Conservation (phyloP, 2,329 filamentous ascomycete genomes). For the Orbilia oligospora region DNA sequence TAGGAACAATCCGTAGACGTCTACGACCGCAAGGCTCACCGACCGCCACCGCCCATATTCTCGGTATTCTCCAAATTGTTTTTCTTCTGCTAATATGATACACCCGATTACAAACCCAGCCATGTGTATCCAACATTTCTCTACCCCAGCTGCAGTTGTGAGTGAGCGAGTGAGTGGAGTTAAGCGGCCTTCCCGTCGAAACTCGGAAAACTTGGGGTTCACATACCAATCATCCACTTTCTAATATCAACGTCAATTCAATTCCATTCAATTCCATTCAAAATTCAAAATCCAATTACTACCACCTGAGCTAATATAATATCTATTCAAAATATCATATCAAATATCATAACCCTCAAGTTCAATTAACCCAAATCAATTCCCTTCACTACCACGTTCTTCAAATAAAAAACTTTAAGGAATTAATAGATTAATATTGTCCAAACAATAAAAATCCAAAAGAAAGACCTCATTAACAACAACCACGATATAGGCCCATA, state of each 20-base stretch:
- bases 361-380: not conserved
- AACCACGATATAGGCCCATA: not conserved
- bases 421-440: not conserved
- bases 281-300: not conserved
- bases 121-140: constrained; percentile 6
- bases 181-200: not conserved
- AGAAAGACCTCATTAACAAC: not conserved
- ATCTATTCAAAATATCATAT: not conserved
- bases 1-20: constrained; percentile 24
- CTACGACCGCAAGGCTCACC: constrained; percentile 8
- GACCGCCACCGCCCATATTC: not conserved
- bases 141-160: constrained; percentile 1
- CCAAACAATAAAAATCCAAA: not conserved
- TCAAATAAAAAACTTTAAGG: not conserved
- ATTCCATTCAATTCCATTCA: no score
- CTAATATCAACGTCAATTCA: no score
- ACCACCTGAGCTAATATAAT: no score
- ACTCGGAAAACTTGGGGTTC: constrained; percentile 3
- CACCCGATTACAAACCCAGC: constrained; percentile 9
- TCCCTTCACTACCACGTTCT: not conserved
- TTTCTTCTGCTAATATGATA: not conserved
- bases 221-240: constrained; percentile 1
- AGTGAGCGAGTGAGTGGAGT: not conserved
- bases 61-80: constrained; percentile 29
- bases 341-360: not conserved